phyloP scores from a whole-genome alignment of 2,329 filamentous ascomycete genomes.

The Trichophyton rubrum region DNA sequence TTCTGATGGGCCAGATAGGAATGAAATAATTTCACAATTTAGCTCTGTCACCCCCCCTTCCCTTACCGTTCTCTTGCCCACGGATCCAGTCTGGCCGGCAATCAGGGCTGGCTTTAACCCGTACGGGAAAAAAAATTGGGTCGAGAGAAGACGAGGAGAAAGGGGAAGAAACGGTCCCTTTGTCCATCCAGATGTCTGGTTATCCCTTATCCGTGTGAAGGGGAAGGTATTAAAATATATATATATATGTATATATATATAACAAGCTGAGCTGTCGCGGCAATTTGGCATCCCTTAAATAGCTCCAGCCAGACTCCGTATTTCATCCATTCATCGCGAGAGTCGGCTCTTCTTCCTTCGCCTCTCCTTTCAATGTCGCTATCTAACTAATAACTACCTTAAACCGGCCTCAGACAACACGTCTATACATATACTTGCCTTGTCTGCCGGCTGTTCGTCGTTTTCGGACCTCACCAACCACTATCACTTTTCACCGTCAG shows the following conservation, averaged over 20 bases:
- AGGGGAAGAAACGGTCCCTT: background rate
- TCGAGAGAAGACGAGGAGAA: background rate
- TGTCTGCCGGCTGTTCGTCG: too few relatives aligned
- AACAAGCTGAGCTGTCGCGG: background rate
- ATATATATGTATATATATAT: background rate
- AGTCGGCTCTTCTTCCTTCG: background rate
- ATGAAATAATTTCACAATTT: conserved; percentile 1
- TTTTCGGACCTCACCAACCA: background rate
- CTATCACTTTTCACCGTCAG: too few relatives aligned
- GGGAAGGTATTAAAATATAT: background rate
- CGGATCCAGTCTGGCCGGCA: background rate
- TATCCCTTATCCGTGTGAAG: too few relatives aligned
- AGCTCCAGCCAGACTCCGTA: background rate
- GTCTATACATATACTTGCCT: background rate
- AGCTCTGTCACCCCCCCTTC: background rate
- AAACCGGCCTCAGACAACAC: background rate
- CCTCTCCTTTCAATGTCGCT: too few relatives aligned
- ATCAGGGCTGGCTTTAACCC: background rate
- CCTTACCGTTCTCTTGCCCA: background rate
- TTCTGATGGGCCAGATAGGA: background rate
- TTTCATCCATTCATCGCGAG: background rate
- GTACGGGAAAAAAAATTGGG: background rate
- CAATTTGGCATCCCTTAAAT: background rate
- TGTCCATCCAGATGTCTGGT: background rate
- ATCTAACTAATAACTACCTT: background rate